Evolutionary conservation across 139 green algal species (phyloP).

Genomic region (Chlamydomonas applanata): DNA sequence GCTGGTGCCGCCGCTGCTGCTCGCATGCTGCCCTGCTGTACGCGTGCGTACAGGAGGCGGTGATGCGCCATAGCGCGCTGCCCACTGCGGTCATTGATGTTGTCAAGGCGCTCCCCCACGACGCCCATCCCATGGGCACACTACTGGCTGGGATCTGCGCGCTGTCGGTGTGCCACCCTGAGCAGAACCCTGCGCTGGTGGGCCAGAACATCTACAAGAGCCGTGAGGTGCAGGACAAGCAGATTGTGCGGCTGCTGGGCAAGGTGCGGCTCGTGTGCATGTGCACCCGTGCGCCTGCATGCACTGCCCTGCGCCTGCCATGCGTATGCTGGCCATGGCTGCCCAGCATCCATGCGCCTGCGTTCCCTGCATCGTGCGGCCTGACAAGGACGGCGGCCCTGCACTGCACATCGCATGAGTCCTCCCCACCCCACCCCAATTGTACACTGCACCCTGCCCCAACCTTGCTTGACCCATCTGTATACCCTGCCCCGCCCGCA

Average conservation of each 20-base stretch:
- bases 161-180: constrained; percentile 83
- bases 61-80: constrained; percentile 86
- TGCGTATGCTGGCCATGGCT: too few species aligned
- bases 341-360: too few species aligned
- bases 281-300: too few species aligned
- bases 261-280: constrained; percentile 52
- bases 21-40: too few species aligned
- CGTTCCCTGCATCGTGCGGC: too few species aligned
- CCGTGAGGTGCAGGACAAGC: constrained; percentile 89
- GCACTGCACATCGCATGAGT: not conserved
- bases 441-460: not conserved
- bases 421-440: not conserved
- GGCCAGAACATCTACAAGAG: constrained; percentile 90
- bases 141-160: constrained; percentile 83
- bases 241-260: constrained; percentile 91
- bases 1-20: too few species aligned
- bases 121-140: constrained; percentile 93
- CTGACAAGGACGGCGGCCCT: not conserved
- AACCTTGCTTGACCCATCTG: not conserved
- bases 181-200: constrained; percentile 91
- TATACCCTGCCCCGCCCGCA: constrained; percentile 28
- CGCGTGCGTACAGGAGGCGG: constrained; percentile 68
- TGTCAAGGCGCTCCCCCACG: constrained; percentile 81
- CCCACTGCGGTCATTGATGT: constrained; percentile 74
- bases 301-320: too few species aligned